Evolutionary conservation across 2,329 filamentous ascomycete species (phyloP).

Genomic region (Aspergillus thermomutatus): DNA sequence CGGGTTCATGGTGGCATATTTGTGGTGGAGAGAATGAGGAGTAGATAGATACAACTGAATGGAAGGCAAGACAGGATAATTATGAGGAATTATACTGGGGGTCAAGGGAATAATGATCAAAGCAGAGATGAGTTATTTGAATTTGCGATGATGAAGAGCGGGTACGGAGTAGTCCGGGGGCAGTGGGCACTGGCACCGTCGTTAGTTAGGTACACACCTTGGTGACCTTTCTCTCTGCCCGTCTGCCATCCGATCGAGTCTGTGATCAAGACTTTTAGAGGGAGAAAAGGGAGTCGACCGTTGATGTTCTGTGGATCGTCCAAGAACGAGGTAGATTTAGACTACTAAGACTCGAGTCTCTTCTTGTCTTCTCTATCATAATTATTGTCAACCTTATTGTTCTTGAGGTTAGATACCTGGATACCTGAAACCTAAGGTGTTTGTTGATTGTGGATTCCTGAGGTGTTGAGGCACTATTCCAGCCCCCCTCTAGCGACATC

Average conservation of each 20-base stretch:
- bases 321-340: too few species aligned
- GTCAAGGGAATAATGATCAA: neutral
- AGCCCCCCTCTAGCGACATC: neutral
- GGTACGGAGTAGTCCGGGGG: neutral
- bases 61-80: neutral
- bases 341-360: too few species aligned
- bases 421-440: neutral
- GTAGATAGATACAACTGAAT: neutral
- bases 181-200: too few species aligned
- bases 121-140: neutral
- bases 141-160: neutral
- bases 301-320: neutral
- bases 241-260: neutral
- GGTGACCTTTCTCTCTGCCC: too few species aligned
- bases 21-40: slow-evolving; percentile 1
- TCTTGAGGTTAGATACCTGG: neutral
- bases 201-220: neutral
- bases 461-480: neutral
- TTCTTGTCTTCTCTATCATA: neutral
- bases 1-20: slow-evolving; percentile 26
- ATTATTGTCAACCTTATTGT: too few species aligned
- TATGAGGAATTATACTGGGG: neutral
- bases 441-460: neutral
- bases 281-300: neutral
- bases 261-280: neutral